These are phyloP conservation scores for Kwoniella dejecticola DNA, from an alignment of 768 basidiomycete genomes.

Conservation along the genomic window DNA sequence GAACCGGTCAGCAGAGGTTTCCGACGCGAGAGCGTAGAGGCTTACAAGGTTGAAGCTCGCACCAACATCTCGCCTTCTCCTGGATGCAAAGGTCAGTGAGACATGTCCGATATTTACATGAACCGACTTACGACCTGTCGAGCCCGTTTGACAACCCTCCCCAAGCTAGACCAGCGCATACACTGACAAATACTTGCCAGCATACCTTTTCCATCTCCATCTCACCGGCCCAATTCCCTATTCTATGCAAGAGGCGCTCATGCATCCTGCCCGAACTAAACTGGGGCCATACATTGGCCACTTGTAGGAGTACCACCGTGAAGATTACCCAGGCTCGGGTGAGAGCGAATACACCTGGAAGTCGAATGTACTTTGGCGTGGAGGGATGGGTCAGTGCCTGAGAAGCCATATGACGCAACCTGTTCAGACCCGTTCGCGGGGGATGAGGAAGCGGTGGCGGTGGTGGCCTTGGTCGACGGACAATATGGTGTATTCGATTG, in stretches of 20 bases:
- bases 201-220: constrained; percentile 49
- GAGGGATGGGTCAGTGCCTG: constrained; percentile 25
- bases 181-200: constrained; percentile 51
- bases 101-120: background rate
- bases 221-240: constrained; percentile 42
- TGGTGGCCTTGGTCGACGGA: constrained; percentile 40
- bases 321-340: constrained; percentile 43
- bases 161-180: constrained; percentile 43
- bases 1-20: background rate
- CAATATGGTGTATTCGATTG: constrained; percentile 52
- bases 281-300: constrained; percentile 46
- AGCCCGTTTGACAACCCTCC: constrained; percentile 44
- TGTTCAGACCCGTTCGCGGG: constrained; percentile 21
- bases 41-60: constrained; percentile 51
- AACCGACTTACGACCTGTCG: constrained; percentile 37
- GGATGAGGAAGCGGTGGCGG: constrained; percentile 38
- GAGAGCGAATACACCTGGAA: constrained; percentile 42
- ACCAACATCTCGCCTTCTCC: constrained; percentile 39
- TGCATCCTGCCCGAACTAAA: background rate
- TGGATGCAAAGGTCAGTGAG: constrained; percentile 7
- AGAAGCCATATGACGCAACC: constrained; percentile 23
- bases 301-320: constrained; percentile 43
- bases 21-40: constrained; percentile 11
- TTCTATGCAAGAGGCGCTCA: constrained; percentile 13
- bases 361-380: constrained; percentile 34